Base-by-base conservation (phyloP, 345 rosid genomes). In the Lumnitzera racemosa region DNA sequence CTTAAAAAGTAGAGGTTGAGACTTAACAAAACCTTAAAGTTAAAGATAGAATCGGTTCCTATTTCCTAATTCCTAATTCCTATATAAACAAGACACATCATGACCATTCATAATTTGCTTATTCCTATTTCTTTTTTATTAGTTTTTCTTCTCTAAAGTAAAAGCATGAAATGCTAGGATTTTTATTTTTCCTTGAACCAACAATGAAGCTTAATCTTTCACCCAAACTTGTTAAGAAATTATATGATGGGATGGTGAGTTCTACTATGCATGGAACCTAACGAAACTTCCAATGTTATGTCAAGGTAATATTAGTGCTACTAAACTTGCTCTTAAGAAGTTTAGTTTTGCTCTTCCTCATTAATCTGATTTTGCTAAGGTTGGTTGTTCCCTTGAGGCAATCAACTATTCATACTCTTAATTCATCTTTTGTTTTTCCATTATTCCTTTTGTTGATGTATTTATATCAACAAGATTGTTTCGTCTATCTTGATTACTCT, bases 371-470 rank as follows among this genome's bases (percentile, higher is more conserved):
- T 92, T 96, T 16, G 69, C 89, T 10, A 89, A 82, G 78, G 95
- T 92, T 54, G 96, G 96, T 55, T 89, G 89, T 73, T 89, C 55
- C 96, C 89, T 55, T 94, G 80, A 77, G 98, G 96, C 89, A 47
- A 36, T 5, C 24, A 31, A 41, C 12, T 3, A 20, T 12, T 31
- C 27, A 5, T 61, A 2, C 5, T 51, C 49, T 43, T 43, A 15
- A 16, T 31, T 57, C 0, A 5, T 1, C 1, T 4, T 27, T 27
- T 27, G 29, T 4, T 2, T 27, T 27, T 27, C 29, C 29, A 27
- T 4, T n/a, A n/a, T n/a, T n/a, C n/a, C n/a, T n/a, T n/a, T n/a
- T n/a, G n/a, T n/a, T n/a, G n/a, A n/a, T n/a, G n/a, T n/a, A n/a
- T n/a, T n/a, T n/a, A n/a, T n/a, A n/a, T n/a, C n/a, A n/a, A n/a